Percentiles rank a stretch among this genome's conserved stretches.
Evolutionary conservation across 2,329 filamentous ascomycete genomes (phyloP).

Genomic region (Daldinia sp.): DNA sequence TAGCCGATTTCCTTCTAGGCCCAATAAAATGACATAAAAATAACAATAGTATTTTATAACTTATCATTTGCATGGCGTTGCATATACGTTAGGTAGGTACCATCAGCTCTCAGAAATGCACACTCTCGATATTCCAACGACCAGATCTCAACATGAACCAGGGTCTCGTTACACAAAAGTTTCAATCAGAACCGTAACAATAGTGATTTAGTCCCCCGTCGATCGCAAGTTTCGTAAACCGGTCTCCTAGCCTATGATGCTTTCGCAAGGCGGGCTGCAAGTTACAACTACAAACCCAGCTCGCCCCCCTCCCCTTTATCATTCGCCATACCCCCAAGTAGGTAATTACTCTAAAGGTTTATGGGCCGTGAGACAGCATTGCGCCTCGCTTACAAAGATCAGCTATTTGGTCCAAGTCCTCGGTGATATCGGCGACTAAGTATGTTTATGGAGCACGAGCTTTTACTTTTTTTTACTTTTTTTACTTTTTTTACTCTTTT

Average conservation of each 20-base stretch:
- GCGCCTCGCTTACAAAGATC: not conserved
- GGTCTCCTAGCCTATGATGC: too few relatives aligned
- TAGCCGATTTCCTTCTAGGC: constrained; percentile 14
- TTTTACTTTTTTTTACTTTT: not conserved
- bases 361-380: not conserved
- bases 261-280: not conserved
- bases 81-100: constrained; percentile 12
- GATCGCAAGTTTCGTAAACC: not conserved
- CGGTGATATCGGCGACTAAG: not conserved
- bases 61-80: constrained; percentile 11
- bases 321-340: not conserved
- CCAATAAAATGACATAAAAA: constrained; percentile 13
- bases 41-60: constrained; percentile 4
- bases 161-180: not conserved
- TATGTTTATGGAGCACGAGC: not conserved
- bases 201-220: not conserved
- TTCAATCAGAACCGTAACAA: not conserved
- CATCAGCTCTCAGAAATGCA: constrained; percentile 10
- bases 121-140: not conserved
- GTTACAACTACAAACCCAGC: not conserved
- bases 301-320: not conserved
- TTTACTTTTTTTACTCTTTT: too few relatives aligned
- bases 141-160: constrained; percentile 1
- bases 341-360: not conserved
- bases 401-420: not conserved